A percentile compares a stretch with the other conserved stretches of the same genome.
Evolutionary conservation across 2,329 filamentous ascomycete species (phyloP).

Genomic region (Passalora sequoiae): DNA sequence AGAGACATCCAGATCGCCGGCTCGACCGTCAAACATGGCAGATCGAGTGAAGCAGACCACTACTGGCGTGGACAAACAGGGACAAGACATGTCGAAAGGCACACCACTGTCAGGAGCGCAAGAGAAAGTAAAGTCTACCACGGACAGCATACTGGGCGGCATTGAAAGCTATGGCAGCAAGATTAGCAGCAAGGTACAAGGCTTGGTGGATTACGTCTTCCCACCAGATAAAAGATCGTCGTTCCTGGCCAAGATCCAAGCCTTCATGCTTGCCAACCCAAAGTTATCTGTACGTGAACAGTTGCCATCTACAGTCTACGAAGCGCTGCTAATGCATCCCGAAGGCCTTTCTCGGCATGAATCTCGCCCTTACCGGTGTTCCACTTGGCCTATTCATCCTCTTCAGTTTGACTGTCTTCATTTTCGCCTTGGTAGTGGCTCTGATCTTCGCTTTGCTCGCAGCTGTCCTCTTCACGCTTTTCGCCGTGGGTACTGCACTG

Average conservation of each 20-base stretch:
- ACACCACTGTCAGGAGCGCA: constrained; percentile 18
- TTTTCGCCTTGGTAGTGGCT: constrained; percentile 59
- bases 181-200: constrained; percentile 29
- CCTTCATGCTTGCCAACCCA: constrained; percentile 60
- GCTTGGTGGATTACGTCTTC: constrained; percentile 49
- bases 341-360: constrained; percentile 66
- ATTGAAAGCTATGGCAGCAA: constrained; percentile 28
- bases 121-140: constrained; percentile 26
- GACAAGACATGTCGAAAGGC: constrained; percentile 19
- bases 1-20: constrained; percentile 21
- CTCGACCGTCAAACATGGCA: constrained; percentile 21
- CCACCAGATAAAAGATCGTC: constrained; percentile 57
- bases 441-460: constrained; percentile 49
- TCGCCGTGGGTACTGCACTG: constrained; percentile 62
- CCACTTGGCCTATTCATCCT: constrained; percentile 64
- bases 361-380: constrained; percentile 60
- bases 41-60: constrained; percentile 21
- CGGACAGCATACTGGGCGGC: constrained; percentile 26
- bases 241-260: constrained; percentile 49
- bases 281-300: constrained; percentile 56
- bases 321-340: constrained; percentile 9
- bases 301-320: no score
- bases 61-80: constrained; percentile 17
- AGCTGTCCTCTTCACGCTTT: constrained; percentile 58
- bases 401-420: constrained; percentile 59